These are phyloP conservation scores for Pseudomicrostroma phylloplanum DNA, from an alignment of 1,284 basidiomycete species.

Conservation along the genomic window DNA sequence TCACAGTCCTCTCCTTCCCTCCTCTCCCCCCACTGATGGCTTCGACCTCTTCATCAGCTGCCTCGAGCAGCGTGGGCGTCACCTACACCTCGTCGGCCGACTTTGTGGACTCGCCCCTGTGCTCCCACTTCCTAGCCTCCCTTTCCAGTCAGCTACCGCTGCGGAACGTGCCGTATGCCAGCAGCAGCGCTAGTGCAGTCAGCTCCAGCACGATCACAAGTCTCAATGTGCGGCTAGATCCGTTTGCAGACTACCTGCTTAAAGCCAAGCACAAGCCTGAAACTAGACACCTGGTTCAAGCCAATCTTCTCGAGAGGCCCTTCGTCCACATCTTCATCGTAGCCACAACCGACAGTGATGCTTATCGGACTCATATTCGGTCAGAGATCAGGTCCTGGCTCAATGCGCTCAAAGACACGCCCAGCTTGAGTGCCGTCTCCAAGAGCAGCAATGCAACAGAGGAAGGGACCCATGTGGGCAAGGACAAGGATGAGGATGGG, in stretches of 20 bases:
- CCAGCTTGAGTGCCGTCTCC: slow-evolving; percentile 10
- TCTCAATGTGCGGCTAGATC: slow-evolving; percentile 30
- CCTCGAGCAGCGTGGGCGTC: not conserved
- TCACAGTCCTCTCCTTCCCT: no score
- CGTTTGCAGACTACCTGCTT: slow-evolving; percentile 22
- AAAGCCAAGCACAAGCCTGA: slow-evolving; percentile 14
- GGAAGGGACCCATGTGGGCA: not conserved
- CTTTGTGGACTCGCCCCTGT: slow-evolving; percentile 8
- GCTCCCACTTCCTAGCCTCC: not conserved
- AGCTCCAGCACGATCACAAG: slow-evolving; percentile 37
- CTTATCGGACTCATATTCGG: slow-evolving; percentile 44
- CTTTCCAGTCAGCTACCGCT: slow-evolving; percentile 42
- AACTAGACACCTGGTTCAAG: slow-evolving; percentile 15
- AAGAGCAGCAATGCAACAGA: slow-evolving; percentile 5
- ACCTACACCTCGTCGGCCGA: not conserved
- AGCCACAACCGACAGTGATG: slow-evolving; percentile 45
- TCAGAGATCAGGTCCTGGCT: slow-evolving; percentile 47
- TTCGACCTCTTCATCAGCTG: no score
- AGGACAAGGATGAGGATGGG: slow-evolving; percentile 5
- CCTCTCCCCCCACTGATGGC: no score
- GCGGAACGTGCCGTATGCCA: slow-evolving; percentile 41
- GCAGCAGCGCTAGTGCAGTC: not conserved
- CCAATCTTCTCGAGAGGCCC: slow-evolving; percentile 31
- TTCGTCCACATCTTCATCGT: slow-evolving; percentile 45
- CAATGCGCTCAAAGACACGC: slow-evolving; percentile 26